Evolutionary conservation across 2,329 filamentous ascomycete species (phyloP).

Genomic region (Pezicula carpinea): DNA sequence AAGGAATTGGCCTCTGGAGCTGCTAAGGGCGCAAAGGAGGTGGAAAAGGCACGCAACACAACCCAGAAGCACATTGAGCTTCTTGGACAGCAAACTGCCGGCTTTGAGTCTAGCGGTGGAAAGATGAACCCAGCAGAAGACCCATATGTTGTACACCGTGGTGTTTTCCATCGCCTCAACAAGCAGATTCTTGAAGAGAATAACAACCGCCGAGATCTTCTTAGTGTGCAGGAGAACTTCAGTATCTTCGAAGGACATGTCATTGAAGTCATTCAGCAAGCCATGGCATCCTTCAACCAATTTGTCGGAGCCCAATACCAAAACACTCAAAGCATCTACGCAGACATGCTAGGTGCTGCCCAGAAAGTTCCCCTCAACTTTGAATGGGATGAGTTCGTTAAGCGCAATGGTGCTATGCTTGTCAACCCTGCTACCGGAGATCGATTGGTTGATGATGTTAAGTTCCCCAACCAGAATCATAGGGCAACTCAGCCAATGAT

Average conservation of each 20-base stretch:
- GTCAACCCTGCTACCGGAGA: slow-evolving; percentile 73
- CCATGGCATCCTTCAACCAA: slow-evolving; percentile 78
- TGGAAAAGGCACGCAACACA: slow-evolving; percentile 78
- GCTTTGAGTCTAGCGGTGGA: slow-evolving; percentile 71
- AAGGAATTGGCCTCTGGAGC: slow-evolving; percentile 84
- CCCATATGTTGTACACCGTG: slow-evolving; percentile 81
- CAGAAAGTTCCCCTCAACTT: slow-evolving; percentile 79
- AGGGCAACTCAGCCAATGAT: slow-evolving; percentile 74
- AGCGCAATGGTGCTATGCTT: slow-evolving; percentile 66
- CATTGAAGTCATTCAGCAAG: slow-evolving; percentile 74
- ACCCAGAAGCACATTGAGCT: slow-evolving; percentile 97
- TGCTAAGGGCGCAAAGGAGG: slow-evolving; percentile 79
- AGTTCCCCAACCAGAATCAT: slow-evolving; percentile 88
- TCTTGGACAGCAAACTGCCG: slow-evolving; percentile 78
- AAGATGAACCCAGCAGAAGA: slow-evolving; percentile 70
- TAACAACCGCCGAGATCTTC: slow-evolving; percentile 86
- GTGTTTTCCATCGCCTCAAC: slow-evolving; percentile 77
- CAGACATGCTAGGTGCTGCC: slow-evolving; percentile 72
- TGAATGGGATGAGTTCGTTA: slow-evolving; percentile 84
- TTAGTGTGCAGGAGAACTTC: slow-evolving; percentile 89
- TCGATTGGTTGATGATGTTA: slow-evolving; percentile 67
- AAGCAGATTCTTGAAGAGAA: slow-evolving; percentile 95
- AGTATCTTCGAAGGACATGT: slow-evolving; percentile 82
- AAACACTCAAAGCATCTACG: slow-evolving; percentile 74
- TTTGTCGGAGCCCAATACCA: slow-evolving; percentile 77